Base-by-base conservation (phyloP, 225 moss, liverwort and hornwort genomes). In the Polytrichum formosum region DNA sequence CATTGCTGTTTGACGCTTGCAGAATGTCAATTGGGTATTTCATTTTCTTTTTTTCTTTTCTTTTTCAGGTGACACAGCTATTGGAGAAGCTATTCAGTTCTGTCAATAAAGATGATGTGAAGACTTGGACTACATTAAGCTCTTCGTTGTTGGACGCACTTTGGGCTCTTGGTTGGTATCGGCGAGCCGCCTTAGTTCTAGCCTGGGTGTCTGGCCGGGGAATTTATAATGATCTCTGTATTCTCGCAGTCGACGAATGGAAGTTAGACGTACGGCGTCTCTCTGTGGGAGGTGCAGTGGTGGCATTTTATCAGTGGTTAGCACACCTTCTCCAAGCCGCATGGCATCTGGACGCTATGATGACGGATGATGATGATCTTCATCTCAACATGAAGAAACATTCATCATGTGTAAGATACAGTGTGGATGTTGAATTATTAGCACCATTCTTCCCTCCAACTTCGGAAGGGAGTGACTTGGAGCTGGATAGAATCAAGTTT, bases 231-330 rank as follows among this genome's bases (percentile, higher is more conserved):
- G 90, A 86, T 54, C 72, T 98, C 20, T 94, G 90, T 72, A 78
- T 77, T 22, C 78, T 91, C 69, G 61, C 76, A 17, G 67, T 85
- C 63, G 71, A 71, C 23, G 97, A 98, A 76, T 98, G 97, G 94
- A 98, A 98, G 81, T 76, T 98, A 56, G 97, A 98, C 73, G 76
- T 98, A 58, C 91, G 97, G 67, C 88, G 89, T 53, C 82, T 98
- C 62, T 98, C 97, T 30, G 82, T 83, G 56, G 97, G 97, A 77
- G 89, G 91, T 78, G 89, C 94, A n/a, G 73, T 84, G 18, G 94
- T 91, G 27, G 91, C 91, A 72, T 81, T 98, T 31, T 92, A 94
- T 56, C 97, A 98, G 65, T 98, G 97, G 97, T 77, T 98, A 55
- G 89, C 89, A 62, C 88, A 91, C 71, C 82, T 98, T 55, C 81